Conservation (phyloP, 192 early-diverging fungal genomes). For the Fimicolochytrium jonesii region DNA sequence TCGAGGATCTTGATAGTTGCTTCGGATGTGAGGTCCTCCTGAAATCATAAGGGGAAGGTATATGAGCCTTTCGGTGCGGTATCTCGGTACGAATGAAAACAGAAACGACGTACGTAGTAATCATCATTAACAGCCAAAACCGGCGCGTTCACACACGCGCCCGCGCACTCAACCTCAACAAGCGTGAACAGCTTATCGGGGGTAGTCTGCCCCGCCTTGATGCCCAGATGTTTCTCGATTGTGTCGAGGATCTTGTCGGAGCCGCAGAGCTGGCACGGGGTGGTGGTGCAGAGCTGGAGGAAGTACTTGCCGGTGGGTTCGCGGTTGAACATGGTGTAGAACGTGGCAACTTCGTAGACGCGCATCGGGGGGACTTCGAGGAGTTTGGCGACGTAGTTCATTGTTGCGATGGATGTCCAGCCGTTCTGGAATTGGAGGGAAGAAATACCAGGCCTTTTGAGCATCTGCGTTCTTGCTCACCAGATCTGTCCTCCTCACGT, state of each 20-base stretch:
- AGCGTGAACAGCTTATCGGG: conserved; percentile 91
- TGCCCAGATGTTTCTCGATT: conserved; percentile 79
- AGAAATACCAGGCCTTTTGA: no score
- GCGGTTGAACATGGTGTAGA: conserved; percentile 99
- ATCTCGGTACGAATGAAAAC: conserved; percentile 21
- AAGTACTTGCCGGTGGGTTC: conserved; percentile 99
- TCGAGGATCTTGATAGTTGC: conserved; percentile 84
- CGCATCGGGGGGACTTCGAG: conserved; percentile 97
- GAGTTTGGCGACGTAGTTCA: conserved; percentile 94
- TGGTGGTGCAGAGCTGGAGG: conserved; percentile 97
- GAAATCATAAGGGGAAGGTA: conserved; percentile 1
- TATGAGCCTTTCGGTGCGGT: background rate
- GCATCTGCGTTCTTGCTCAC: no score
- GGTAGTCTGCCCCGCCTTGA: conserved; percentile 93
- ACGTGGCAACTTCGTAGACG: conserved; percentile 99
- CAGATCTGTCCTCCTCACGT: no score
- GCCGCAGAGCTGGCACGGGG: conserved; percentile 95
- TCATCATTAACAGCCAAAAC: conserved; percentile 98
- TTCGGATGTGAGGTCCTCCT: conserved; percentile 96
- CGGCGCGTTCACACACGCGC: conserved; percentile 96
- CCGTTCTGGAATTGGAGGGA: no score
- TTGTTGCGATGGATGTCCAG: conserved; percentile 89
- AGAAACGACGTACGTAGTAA: conserved; percentile 67
- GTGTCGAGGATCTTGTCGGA: conserved; percentile 85
- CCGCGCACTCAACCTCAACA: conserved; percentile 99